Evolutionary conservation across 1,284 basidiomycete genomes (phyloP), one percentile per base, ranked within the genome.

Genomic region (Vanrija pseudolonga): DNA sequence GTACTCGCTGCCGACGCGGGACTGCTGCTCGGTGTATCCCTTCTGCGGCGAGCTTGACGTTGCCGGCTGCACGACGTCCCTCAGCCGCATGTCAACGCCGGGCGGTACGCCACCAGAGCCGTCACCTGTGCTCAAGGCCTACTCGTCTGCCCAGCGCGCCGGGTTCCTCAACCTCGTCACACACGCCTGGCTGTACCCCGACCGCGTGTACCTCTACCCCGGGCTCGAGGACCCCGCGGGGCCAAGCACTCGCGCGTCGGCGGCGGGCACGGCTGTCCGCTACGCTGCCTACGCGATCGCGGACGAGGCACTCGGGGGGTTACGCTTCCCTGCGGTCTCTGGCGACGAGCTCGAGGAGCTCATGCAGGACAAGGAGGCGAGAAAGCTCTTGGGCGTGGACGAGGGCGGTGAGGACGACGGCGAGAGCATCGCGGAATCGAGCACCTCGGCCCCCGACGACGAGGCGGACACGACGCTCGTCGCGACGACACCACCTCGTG

Each of bases 1-100:
- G 42, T 77, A 76, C 49, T 63, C 66, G 19, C 55, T 76, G 3
- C 76, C 76, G 1, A 36, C 45, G n/a, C 53, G 50, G 0, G 57
- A 48, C 3, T 74, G 73, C 49, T 74, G 73, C 50, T 50, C 50
- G 0, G 46, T 50, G 3, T 73, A 65, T 45, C 74, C 74, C 0
- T 76, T 74, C 59, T 73, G 72, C 57, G 70, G 67, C 4, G 78
- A 84, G 45, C 51, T 63, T 11, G 65, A 61, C 24, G 45, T 23
- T 22, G 45, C 28, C 14, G 65, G 64, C 2, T 66, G 64, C 55
- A 57, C 52, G 22, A 62, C 57, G 14, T 26, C 43, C 4, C 26
- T 22, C 11, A 50, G 50, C 19, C 41, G 47, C 15, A 22, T 45
- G 24, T 51, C 39, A 22, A 57, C 42, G 22, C 56, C 40, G 20